Evolutionary conservation across 441 rosid species (phyloP).

Genomic region (Populus trichocarpa): DNA sequence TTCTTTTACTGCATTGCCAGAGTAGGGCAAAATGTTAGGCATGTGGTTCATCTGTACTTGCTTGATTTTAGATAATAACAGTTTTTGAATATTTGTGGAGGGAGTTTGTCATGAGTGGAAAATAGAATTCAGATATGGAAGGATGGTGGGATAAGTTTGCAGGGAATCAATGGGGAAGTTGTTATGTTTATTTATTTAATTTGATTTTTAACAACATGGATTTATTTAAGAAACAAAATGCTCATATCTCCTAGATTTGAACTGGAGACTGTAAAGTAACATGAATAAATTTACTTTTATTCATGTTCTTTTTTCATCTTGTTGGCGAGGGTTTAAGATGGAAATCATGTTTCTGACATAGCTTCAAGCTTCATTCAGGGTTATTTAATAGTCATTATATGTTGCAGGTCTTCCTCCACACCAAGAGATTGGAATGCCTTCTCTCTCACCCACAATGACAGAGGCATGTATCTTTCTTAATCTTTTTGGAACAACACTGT

Average conservation of each 20-base stretch:
- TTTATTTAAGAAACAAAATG: too few species aligned
- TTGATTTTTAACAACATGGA: too few species aligned
- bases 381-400: neutral
- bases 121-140: too few species aligned
- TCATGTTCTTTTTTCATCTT: too few species aligned
- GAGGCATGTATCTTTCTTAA: neutral
- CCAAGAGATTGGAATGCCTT: conserved; percentile 99
- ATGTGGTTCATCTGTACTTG: too few species aligned
- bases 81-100: too few species aligned
- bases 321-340: neutral
- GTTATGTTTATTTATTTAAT: too few species aligned
- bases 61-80: too few species aligned
- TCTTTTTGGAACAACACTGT: conserved; percentile 12
- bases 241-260: neutral
- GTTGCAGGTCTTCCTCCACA: conserved; percentile 83
- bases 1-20: neutral
- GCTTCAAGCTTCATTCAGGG: neutral
- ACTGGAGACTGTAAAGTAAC: neutral
- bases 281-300: neutral
- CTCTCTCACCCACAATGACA: conserved; percentile 97
- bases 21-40: too few species aligned
- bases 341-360: neutral
- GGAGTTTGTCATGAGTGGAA: too few species aligned
- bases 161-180: too few species aligned
- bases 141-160: too few species aligned